These are phyloP conservation scores for Phallus indusiatus DNA, from an alignment of 768 basidiomycete genomes.

Conservation along the genomic window DNA sequence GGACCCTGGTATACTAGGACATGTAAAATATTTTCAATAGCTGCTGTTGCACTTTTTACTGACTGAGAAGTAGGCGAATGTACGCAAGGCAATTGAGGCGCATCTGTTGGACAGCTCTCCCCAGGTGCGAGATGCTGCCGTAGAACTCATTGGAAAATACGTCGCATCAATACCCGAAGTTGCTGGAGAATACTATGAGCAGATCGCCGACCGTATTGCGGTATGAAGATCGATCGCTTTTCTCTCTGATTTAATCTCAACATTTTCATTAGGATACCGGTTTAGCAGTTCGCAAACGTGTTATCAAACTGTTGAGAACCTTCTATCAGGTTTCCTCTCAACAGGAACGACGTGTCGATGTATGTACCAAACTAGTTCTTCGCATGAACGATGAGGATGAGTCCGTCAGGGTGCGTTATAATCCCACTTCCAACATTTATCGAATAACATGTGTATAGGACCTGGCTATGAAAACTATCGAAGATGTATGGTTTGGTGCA, in stretches of 20 bases:
- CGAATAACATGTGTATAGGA: constrained; percentile 33
- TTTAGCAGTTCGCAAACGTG: constrained; percentile 85
- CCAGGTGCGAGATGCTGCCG: constrained; percentile 91
- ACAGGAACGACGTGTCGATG: constrained; percentile 57
- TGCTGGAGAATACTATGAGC: constrained; percentile 81
- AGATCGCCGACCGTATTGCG: constrained; percentile 83
- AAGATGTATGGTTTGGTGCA: constrained; percentile 81
- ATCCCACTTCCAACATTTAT: background rate
- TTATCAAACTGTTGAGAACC: constrained; percentile 85
- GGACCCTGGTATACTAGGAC: constrained; percentile 73
- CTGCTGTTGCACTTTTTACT: constrained; percentile 1
- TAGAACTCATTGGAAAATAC: constrained; percentile 97
- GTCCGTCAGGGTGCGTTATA: constrained; percentile 53
- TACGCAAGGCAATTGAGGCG: constrained; percentile 79
- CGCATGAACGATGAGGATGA: constrained; percentile 93
- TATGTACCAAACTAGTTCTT: constrained; percentile 69
- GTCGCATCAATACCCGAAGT: constrained; percentile 83
- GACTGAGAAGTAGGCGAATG: constrained; percentile 43
- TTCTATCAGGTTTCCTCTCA: constrained; percentile 65
- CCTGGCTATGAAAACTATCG: constrained; percentile 78
- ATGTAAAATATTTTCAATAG: constrained; percentile 35
- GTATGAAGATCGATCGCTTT: constrained; percentile 36
- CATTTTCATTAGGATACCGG: constrained; percentile 69
- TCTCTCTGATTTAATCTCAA: background rate
- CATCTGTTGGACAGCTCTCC: constrained; percentile 89